Evolutionary conservation across 2,329 filamentous ascomycete genomes (phyloP).

Genomic region (Arachnopeziza araneosa): DNA sequence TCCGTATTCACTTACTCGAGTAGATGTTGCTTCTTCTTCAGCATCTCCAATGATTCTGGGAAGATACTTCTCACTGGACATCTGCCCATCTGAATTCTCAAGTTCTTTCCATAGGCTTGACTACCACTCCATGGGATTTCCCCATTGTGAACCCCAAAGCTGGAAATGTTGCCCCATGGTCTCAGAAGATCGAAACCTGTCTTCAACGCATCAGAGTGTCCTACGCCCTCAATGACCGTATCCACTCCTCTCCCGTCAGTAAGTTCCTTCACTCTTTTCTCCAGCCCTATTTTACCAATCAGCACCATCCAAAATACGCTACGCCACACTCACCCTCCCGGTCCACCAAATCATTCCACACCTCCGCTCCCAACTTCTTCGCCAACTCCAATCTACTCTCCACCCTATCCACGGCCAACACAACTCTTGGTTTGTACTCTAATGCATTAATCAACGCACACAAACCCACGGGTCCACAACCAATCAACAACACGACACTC

Average conservation of each 20-base stretch:
- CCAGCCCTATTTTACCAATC: constrained; percentile 34
- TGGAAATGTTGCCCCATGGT: constrained; percentile 68
- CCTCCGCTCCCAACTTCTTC: constrained; percentile 69
- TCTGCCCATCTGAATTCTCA: constrained; percentile 66
- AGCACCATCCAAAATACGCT: not conserved
- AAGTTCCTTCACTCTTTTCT: constrained; percentile 64
- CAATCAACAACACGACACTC: constrained; percentile 71
- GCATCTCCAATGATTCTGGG: constrained; percentile 54
- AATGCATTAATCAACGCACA: constrained; percentile 75
- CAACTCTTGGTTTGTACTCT: constrained; percentile 67
- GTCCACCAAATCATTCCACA: constrained; percentile 70
- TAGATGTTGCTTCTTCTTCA: constrained; percentile 61
- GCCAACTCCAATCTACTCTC: constrained; percentile 70
- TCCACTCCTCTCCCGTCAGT: constrained; percentile 81
- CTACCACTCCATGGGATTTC: constrained; percentile 50
- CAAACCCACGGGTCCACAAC: constrained; percentile 80
- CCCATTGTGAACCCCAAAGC: constrained; percentile 70
- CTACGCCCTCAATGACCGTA: constrained; percentile 75
- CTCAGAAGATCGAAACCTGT: constrained; percentile 67
- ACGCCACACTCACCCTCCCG: constrained; percentile 35
- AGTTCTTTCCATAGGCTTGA: constrained; percentile 65
- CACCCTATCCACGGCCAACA: constrained; percentile 77
- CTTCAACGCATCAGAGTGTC: constrained; percentile 60
- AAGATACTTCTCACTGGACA: constrained; percentile 71
- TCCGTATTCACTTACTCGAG: constrained; percentile 48